phyloP scores from a whole-genome alignment of 78 protist genomes.

The Tieghemostelium lacteum region DNA sequence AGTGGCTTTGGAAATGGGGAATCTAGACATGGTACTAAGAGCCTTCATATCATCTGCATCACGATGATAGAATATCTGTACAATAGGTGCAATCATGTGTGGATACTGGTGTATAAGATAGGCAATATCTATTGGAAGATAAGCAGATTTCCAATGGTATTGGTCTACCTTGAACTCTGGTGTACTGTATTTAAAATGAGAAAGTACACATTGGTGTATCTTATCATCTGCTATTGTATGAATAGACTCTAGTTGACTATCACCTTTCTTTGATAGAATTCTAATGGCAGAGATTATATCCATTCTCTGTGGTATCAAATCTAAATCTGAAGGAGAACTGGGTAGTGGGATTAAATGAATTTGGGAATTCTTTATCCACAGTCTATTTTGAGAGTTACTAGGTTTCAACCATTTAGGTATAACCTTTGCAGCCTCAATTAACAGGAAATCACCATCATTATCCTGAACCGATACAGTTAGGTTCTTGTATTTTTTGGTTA shows the following conservation, averaged over 20 bases:
- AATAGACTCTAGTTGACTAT: no score
- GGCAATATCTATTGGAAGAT: conserved; percentile 25
- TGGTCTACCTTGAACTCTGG: background rate
- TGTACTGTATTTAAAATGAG: background rate
- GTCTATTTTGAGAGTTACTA: conserved; percentile 51
- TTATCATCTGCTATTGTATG: background rate
- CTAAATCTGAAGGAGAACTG: conserved; percentile 42
- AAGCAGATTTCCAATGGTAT: background rate
- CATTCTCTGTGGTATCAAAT: conserved; percentile 37
- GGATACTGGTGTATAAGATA: conserved; percentile 36
- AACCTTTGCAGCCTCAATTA: conserved; percentile 80
- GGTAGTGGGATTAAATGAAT: conserved; percentile 77
- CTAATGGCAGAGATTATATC: conserved; percentile 12
- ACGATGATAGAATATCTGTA: conserved; percentile 20
- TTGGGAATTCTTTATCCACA: conserved; percentile 42
- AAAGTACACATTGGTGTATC: background rate
- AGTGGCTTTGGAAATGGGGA: background rate
- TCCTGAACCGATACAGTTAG: conserved; percentile 25
- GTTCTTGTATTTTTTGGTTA: conserved; percentile 28
- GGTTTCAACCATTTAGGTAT: conserved; percentile 86
- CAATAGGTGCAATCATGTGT: conserved; percentile 11
- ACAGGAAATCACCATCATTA: conserved; percentile 90
- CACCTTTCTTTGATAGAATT: conserved; percentile 9
- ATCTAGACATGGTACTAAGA: conserved; percentile 23
- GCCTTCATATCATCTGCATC: conserved; percentile 59